phyloP scores from a whole-genome alignment of 1,139 yeast species.

The Nadsonia commutata region DNA sequence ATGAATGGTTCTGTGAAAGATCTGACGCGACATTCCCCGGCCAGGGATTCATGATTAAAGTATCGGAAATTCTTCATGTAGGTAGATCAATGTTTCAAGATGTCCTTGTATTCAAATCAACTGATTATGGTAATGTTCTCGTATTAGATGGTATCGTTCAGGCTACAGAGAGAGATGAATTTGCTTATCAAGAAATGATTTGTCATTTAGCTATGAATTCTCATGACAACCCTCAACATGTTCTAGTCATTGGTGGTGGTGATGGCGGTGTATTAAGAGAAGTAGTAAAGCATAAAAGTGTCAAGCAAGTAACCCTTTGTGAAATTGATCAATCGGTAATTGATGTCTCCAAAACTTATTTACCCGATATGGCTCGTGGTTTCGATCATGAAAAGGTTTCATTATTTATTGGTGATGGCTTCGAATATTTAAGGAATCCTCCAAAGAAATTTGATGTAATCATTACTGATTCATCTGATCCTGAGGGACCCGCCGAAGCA shows the following conservation, averaged over 20 bases:
- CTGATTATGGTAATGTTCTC: constrained; percentile 80
- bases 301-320: constrained; percentile 77
- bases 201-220: constrained; percentile 79
- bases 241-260: constrained; percentile 89
- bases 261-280: constrained; percentile 95
- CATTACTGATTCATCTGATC: constrained; percentile 89
- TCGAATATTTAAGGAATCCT: constrained; percentile 58
- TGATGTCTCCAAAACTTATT: constrained; percentile 61
- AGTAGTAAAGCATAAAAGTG: constrained; percentile 68
- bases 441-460: constrained; percentile 56
- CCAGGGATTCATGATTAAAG: constrained; percentile 78
- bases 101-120: constrained; percentile 73
- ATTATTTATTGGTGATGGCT: constrained; percentile 82
- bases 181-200: constrained; percentile 91
- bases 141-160: constrained; percentile 86
- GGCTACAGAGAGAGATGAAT: constrained; percentile 89
- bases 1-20: constrained; percentile 87
- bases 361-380: constrained; percentile 73
- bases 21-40: constrained; percentile 90
- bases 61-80: constrained; percentile 65
- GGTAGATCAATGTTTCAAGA: constrained; percentile 81
- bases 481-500: constrained; percentile 91
- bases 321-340: constrained; percentile 90
- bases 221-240: constrained; percentile 82
- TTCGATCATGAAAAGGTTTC: constrained; percentile 70